phyloP scores from a whole-genome alignment of 164 flowering plant species.

The Liriodendron chinense region DNA sequence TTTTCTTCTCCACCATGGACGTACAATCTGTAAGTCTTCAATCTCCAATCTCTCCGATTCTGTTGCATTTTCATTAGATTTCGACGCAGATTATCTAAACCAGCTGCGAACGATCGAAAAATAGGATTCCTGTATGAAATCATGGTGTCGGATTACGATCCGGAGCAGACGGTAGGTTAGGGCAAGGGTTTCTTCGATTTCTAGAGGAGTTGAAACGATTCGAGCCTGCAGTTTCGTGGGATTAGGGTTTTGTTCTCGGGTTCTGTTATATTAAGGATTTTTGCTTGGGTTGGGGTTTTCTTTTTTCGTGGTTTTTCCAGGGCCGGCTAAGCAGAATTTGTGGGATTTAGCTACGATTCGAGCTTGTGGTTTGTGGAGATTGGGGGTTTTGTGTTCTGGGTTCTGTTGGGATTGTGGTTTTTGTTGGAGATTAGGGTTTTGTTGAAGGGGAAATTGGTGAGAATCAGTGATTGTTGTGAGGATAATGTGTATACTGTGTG shows the following conservation, averaged over 20 bases:
- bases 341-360: background rate
- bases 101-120: too few relatives aligned
- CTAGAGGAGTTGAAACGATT: background rate
- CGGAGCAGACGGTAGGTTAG: constrained; percentile 19
- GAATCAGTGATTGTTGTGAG: constrained; percentile 19
- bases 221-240: background rate
- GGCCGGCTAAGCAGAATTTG: background rate
- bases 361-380: background rate
- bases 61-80: background rate
- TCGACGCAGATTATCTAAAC: background rate
- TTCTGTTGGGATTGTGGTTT: background rate
- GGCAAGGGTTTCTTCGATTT: background rate
- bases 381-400: background rate
- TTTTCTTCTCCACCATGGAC: constrained; percentile 7
- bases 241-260: background rate
- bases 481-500: constrained; percentile 99
- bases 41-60: constrained; percentile 24
- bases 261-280: background rate
- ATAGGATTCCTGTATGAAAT: too few relatives aligned
- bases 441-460: too few relatives aligned
- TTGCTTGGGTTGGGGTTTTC: background rate
- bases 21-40: constrained; percentile 26
- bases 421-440: constrained; percentile 7
- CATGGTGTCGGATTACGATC: constrained; percentile 11
- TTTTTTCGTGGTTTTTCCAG: background rate